A percentile compares a stretch with the other conserved stretches of the same genome.
Evolutionary conservation across 345 rosid species (phyloP).

Genomic region (Noccaea bulbosa): DNA sequence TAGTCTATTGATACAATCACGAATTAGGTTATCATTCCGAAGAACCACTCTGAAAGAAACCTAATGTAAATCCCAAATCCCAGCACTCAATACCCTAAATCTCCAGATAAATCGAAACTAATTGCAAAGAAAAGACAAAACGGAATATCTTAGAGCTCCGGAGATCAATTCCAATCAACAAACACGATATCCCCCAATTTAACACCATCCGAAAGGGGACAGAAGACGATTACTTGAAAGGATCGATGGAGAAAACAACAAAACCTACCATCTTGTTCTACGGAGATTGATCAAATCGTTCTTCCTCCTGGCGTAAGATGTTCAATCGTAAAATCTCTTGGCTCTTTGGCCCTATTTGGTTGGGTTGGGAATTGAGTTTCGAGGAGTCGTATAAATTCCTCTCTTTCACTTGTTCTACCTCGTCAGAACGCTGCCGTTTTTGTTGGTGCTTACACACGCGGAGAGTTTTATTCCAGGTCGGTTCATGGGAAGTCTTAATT

Average conservation of each 20-base stretch:
- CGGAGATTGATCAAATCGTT: constrained; percentile 30
- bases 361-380: background rate
- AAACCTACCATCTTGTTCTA: constrained; percentile 36
- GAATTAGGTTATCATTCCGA: background rate
- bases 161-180: constrained; percentile 17
- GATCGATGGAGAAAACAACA: constrained; percentile 11
- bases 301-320: constrained; percentile 1
- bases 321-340: constrained; percentile 29
- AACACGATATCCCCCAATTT: constrained; percentile 15
- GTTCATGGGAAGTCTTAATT: background rate
- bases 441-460: background rate
- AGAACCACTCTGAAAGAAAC: background rate
- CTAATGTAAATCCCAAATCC: constrained; percentile 16
- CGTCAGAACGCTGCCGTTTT: constrained; percentile 16
- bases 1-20: background rate
- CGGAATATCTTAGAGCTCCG: background rate
- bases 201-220: background rate
- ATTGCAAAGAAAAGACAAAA: constrained; percentile 14
- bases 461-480: background rate
- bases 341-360: background rate
- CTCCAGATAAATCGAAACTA: background rate
- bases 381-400: background rate
- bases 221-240: background rate
- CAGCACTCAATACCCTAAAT: constrained; percentile 19
- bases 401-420: background rate